Evolutionary conservation across 768 basidiomycete species (phyloP), one percentile per base, ranked within the genome.

Genomic region (Coprinellus aureogranulatus): DNA sequence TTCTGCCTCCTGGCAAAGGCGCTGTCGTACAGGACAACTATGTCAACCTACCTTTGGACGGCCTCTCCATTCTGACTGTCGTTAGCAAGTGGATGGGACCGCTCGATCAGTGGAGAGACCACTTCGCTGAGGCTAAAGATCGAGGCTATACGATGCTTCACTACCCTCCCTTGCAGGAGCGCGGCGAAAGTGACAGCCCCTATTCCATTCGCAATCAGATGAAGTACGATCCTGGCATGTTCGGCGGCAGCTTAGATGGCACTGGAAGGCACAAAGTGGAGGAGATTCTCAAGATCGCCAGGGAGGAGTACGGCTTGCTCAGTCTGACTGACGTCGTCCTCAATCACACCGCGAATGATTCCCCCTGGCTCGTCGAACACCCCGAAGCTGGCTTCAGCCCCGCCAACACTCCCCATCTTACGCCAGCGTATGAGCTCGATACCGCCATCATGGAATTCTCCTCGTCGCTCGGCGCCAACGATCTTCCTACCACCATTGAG

Each of bases 41-140:
- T 48, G 77, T 90, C 61, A 80, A 90, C 63, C 76, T 98, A 18
- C 89, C 94, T 1, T 80, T 98, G 42, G 90, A 97, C 68, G 94
- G 91, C 16, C 80, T 99, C 8, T 84, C 89, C 31, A 88, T 98
- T 66, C 77, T 98, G 55, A 94, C 92, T 4, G 80, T 96, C 39
- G 87, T 99, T 45, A 96, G 94, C 1, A 99, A 99, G 70, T 99
- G 97, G 97, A 97, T 98, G 92, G 96, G 95, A 1, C 81, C 88
- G 1, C 72, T 92, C 34, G 70, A 76, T 11, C 77, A 86, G 28
- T 98, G 97, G 97, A 78, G 74, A 44, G 78, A 80, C 2, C 85
- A 92, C 68, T 91, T 97, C 62, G 79, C 82, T 49, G 93, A 95
- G 72, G 90, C 93, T 11, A 84, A 86, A 53, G 81, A 91, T 53